Base-by-base conservation (phyloP, 2,329 filamentous ascomycete genomes). In the Knoxdaviesia proteae region DNA sequence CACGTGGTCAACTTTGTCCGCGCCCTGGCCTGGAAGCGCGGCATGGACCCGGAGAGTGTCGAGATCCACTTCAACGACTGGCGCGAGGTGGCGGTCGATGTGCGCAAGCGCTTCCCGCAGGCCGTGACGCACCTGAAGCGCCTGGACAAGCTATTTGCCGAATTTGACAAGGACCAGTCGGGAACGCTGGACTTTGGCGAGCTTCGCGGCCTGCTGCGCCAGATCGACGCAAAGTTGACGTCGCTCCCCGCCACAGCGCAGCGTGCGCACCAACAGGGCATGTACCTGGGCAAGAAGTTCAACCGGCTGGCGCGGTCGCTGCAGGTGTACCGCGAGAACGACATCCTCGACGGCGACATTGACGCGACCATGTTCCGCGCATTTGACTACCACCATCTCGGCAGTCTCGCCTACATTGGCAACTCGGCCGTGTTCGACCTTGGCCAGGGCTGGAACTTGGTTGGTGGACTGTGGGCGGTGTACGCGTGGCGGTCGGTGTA, bases 401-500 rank as follows among this genome's bases (percentile, higher is more conserved):
- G 92, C 29, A 90, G 77, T 50, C 61, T 98, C 52, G 90, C 92
- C 5, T 98, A 98, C 54, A 77, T 98, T 50, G 92, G 92, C 38
- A 98, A 98, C 58, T 87, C 86, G 6, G 90, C 90, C 5, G 78
- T 98, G 36, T 98, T 98, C 53, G 90, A 98, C 56, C 74, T 90
- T 43, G 74, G 74, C 6, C 73, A 78, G 38, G 87, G 84, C 0
- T 71, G 80, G 65, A 87, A 69, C 51, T 62, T 90, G 45, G 75
- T 75, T 1, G 90, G 90, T 41, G 90, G 90, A 0, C 60, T 98
- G 39, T 71, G 92, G 69, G 90, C 87, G 0, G 88, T 96, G 40
- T 98, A 98, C 58, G 74, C 94, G 34, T 98, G 90, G 90, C 69
- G 90, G 47, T 87, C 84, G 49, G 80, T 94, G 9, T 98, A 98